Evolutionary conservation across 805 yeast species (phyloP).

Genomic region (Metschnikowia lachancei): DNA sequence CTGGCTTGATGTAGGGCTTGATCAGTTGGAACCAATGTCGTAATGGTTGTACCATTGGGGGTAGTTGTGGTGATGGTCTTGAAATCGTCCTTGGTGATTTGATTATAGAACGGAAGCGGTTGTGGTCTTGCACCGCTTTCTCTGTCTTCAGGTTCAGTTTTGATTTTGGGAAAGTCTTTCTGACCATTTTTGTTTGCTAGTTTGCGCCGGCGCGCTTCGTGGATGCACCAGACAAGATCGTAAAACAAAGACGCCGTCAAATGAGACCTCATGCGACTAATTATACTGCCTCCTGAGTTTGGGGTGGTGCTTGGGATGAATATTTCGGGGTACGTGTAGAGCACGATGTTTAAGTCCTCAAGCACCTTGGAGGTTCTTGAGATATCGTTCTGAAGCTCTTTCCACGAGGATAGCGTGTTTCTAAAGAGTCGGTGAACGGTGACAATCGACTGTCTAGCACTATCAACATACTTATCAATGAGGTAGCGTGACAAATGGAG

Average conservation of each 20-base stretch:
- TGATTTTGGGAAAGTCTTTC: constrained; percentile 6
- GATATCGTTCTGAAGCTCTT: constrained; percentile 83
- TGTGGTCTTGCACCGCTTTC: constrained; percentile 40
- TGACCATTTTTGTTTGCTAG: constrained; percentile 31
- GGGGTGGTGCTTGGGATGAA: constrained; percentile 41
- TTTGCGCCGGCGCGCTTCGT: constrained; percentile 81
- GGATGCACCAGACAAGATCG: constrained; percentile 91
- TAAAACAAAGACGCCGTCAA: constrained; percentile 87
- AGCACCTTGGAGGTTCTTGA: constrained; percentile 87
- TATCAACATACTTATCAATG: constrained; percentile 72
- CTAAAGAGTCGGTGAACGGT: constrained; percentile 86
- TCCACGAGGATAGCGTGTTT: constrained; percentile 89
- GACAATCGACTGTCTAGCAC: constrained; percentile 89
- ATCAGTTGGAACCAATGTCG: constrained; percentile 85
- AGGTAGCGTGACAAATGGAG: constrained; percentile 75
- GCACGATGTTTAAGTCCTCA: constrained; percentile 82
- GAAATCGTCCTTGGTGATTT: constrained; percentile 85
- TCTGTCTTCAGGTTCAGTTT: constrained; percentile 1
- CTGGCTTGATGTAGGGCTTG: constrained; percentile 65
- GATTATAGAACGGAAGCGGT: constrained; percentile 88
- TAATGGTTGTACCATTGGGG: constrained; percentile 88
- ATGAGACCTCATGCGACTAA: constrained; percentile 87
- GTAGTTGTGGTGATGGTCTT: constrained; percentile 81
- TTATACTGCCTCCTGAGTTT: constrained; percentile 45
- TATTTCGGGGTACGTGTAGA: constrained; percentile 83